Percentiles rank a stretch among this genome's conserved stretches.
phyloP scores from a whole-genome alignment of 768 basidiomycete species.

The Xerocomus potaroensis region DNA sequence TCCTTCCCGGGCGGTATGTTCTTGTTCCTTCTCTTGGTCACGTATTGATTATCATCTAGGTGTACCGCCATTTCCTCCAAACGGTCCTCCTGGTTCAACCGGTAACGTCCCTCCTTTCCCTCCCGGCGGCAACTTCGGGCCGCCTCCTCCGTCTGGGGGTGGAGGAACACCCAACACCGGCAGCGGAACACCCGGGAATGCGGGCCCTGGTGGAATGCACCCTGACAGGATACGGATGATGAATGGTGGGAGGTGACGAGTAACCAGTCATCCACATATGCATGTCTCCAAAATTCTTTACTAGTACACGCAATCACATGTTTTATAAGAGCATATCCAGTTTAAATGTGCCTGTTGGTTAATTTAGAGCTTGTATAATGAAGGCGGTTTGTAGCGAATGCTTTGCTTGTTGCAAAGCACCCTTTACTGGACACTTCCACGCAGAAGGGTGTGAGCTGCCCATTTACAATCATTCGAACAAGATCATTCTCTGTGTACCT shows the following conservation, averaged over 20 bases:
- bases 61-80: constrained; percentile 52
- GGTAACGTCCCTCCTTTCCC: constrained; percentile 31
- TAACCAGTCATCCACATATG: no score
- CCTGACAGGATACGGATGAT: constrained; percentile 84
- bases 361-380: constrained; percentile 10
- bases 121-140: constrained; percentile 31
- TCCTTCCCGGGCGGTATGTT: constrained; percentile 47
- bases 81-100: constrained; percentile 29
- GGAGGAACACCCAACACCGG: constrained; percentile 38
- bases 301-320: no score
- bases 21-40: background rate
- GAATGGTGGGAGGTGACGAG: constrained; percentile 31
- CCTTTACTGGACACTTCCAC: constrained; percentile 33
- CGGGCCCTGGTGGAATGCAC: constrained; percentile 69
- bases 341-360: background rate
- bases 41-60: constrained; percentile 21
- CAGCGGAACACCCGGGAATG: constrained; percentile 28
- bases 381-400: constrained; percentile 22
- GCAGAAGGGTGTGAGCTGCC: constrained; percentile 43
- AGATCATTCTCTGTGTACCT: constrained; percentile 34
- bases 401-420: constrained; percentile 15
- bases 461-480: constrained; percentile 34
- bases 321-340: no score
- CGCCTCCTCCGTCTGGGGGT: constrained; percentile 38
- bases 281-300: background rate